Percentiles rank a stretch among this genome's conserved stretches.
Evolutionary conservation across 73 alveolate genomes (phyloP).

Genomic region (Tetrahymena malaccensis): DNA sequence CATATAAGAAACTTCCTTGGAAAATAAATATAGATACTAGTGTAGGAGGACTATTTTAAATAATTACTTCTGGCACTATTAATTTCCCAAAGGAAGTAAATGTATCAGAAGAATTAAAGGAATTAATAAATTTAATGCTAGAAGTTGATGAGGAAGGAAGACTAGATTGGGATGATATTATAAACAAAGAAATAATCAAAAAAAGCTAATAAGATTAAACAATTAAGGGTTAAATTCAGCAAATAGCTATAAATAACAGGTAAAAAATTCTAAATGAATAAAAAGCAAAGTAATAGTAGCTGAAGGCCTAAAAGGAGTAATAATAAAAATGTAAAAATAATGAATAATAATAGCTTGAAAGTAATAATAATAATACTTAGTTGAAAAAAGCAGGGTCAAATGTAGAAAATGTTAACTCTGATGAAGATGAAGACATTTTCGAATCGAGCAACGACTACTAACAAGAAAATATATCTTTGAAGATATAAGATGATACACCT

Average conservation of each 20-base stretch:
- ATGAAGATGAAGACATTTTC: background rate
- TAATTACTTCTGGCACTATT: background rate
- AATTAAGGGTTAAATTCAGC: background rate
- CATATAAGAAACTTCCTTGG: constrained; percentile 19
- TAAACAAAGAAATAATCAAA: background rate
- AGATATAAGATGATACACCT: background rate
- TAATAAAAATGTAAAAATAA: background rate
- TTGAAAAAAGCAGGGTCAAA: background rate
- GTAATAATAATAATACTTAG: background rate
- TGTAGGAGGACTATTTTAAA: background rate
- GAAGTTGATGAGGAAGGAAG: background rate
- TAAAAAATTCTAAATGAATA: background rate
- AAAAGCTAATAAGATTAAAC: background rate
- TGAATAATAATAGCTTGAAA: background rate
- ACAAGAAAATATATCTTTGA: background rate
- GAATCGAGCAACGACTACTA: background rate
- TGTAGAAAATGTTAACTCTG: background rate
- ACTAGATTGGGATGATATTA: background rate
- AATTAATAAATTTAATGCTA: background rate
- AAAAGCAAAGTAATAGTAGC: background rate
- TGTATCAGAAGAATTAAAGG: background rate
- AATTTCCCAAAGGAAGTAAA: background rate
- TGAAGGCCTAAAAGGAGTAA: background rate
- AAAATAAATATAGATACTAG: background rate
- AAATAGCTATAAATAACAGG: background rate